Evolutionary conservation across 1,284 basidiomycete genomes (phyloP), one percentile per base, ranked within the genome.

Genomic region (Ceratobasidium sp.): DNA sequence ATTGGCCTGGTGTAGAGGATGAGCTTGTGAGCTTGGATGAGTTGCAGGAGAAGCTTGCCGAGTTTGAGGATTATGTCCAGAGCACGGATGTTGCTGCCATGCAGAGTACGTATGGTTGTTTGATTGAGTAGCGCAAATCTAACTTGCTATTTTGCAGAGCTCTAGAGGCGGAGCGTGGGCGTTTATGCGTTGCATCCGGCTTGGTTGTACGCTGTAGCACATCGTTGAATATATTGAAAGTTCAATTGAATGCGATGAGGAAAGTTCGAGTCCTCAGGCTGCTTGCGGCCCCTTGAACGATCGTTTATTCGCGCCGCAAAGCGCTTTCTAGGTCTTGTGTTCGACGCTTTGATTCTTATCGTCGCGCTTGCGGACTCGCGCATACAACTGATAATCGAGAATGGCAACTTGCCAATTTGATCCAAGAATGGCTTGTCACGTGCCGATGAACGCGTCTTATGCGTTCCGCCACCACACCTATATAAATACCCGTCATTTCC

Each of bases 21-120:
- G 97, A 97, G 83, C 94, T 97, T 83, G 93, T 99, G 79, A 98
- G 96, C 26, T 88, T 94, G 81, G 96, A 98, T 82, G 96, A 99
- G 62, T 91, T 99, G 81, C 96, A 99, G 87, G 96, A 98, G 84
- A 90, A 93, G 88, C 88, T 97, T 80, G 87, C 87, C 23, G 95
- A 94, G 83, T 92, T 96, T 82, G 97, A 98, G 78, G 98, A 99
- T 85, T 96, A 94, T 86, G 93, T 99, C 82, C 97, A 99, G 90
- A 97, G 95, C 85, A 90, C 94, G 64, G 98, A 99, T 86, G 84
- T 98, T 80, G 92, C 92, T 82, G 95, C 94, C 80, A 95, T 95
- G 94, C 94, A 95, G 86, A 95, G 93, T 94, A 84, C 81, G 92
- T 87, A 6, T 54, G 23, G 6, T 38, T 46, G 9, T 15, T 48